phyloP scores from a whole-genome alignment of 805 yeast genomes.

The Candida wancherniae region DNA sequence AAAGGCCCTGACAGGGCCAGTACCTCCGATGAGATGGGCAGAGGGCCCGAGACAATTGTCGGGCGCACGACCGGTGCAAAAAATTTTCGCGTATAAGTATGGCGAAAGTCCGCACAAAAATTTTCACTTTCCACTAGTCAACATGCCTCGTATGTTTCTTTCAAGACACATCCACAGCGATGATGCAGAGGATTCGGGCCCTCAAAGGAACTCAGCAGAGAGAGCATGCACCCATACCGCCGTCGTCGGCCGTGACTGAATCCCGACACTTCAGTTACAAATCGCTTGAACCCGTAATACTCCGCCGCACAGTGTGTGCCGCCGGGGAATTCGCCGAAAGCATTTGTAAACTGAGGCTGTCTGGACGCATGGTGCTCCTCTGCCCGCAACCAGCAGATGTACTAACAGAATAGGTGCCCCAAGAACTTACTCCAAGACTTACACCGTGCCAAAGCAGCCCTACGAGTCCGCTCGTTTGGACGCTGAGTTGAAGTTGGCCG shows the following conservation, averaged over 20 bases:
- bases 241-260: conserved; percentile 58
- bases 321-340: too few relatives aligned
- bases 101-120: conserved; percentile 3
- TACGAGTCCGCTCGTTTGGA: conserved; percentile 99
- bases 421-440: conserved; percentile 99
- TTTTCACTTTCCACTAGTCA: conserved; percentile 27
- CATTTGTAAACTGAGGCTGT: too few relatives aligned
- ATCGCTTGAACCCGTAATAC: conserved; percentile 14
- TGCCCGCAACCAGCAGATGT: too few relatives aligned
- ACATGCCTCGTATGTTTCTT: conserved; percentile 59
- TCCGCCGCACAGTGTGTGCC: too few relatives aligned
- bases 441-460: conserved; percentile 99
- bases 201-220: conserved; percentile 36
- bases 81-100: conserved; percentile 10
- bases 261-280: conserved; percentile 84
- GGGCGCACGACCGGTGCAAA: conserved; percentile 10
- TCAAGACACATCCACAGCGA: too few relatives aligned
- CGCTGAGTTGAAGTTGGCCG: conserved; percentile 98
- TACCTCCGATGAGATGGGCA: too few relatives aligned
- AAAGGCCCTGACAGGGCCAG: too few relatives aligned
- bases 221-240: too few relatives aligned
- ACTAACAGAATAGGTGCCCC: conserved; percentile 99
- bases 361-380: too few relatives aligned
- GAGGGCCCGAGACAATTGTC: too few relatives aligned
- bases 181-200: conserved; percentile 80